Conservation (phyloP, 345 rosid genomes). For the Linum tenue region DNA sequence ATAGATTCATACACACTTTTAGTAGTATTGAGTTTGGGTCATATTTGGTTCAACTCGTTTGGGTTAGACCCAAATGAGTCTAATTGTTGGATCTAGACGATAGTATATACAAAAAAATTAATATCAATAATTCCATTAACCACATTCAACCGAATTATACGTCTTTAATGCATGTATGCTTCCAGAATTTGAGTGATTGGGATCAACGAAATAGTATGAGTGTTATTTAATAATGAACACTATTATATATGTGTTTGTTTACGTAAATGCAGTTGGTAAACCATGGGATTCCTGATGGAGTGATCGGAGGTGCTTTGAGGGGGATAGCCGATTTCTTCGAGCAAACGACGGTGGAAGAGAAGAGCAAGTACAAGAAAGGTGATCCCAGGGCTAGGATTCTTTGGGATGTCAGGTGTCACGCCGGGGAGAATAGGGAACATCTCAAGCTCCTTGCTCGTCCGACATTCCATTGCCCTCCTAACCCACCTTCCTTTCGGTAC, state of each 20-base stretch:
- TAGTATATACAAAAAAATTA: neutral
- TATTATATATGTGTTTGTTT: too few relatives aligned
- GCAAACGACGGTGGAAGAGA: too few relatives aligned
- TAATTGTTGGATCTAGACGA: too few relatives aligned
- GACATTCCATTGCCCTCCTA: conserved; percentile 17
- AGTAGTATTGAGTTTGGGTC: neutral
- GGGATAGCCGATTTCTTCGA: too few relatives aligned
- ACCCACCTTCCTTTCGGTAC: conserved; percentile 18
- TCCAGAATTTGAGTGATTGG: too few relatives aligned
- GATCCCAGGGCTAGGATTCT: conserved; percentile 15
- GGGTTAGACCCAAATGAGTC: too few relatives aligned
- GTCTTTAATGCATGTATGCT: too few relatives aligned
- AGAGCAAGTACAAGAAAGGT: conserved; percentile 11
- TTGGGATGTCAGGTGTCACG: conserved; percentile 13
- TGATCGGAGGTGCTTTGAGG: conserved; percentile 16
- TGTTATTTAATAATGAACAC: too few relatives aligned
- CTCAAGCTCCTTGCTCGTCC: conserved; percentile 17
- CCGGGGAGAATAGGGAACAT: conserved; percentile 8
- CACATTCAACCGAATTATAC: too few relatives aligned
- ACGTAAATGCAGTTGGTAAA: conserved; percentile 21
- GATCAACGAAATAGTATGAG: too few relatives aligned
- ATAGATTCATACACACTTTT: neutral
- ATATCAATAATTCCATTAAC: too few relatives aligned
- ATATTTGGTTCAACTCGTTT: too few relatives aligned
- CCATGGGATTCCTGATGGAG: conserved; percentile 18